phyloP scores from a whole-genome alignment of 208 protist species.

The Acanthamoeba healyi region DNA sequence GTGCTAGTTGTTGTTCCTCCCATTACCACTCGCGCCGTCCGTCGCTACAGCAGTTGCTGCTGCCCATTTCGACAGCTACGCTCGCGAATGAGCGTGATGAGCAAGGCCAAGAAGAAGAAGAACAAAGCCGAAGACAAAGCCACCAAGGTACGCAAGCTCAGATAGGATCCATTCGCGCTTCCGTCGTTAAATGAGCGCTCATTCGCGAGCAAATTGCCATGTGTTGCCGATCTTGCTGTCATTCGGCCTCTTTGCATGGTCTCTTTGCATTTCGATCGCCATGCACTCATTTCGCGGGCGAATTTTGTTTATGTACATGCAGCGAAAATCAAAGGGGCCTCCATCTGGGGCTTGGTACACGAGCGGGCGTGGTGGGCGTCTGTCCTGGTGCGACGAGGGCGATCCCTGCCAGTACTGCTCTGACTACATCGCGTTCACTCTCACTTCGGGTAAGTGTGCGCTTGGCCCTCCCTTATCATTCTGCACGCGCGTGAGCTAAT shows the following conservation, averaged over 20 bases:
- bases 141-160: no score
- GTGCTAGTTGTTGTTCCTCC: not conserved
- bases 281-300: not conserved
- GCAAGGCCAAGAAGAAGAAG: not conserved
- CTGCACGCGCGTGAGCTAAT: not conserved
- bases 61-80: not conserved
- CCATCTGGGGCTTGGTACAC: conserved; percentile 48
- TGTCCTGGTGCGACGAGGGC: conserved; percentile 54
- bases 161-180: not conserved
- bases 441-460: not conserved
- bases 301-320: not conserved
- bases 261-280: not conserved
- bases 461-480: not conserved
- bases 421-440: conserved; percentile 36
- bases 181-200: not conserved
- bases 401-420: conserved; percentile 37
- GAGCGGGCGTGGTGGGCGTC: not conserved
- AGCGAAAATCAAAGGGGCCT: conserved; percentile 6
- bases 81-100: not conserved
- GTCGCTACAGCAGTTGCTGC: no score
- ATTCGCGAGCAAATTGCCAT: no score
- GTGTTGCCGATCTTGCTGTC: no score
- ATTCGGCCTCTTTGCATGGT: not conserved
- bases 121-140: not conserved
- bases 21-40: not conserved